Conservation (phyloP, 2,329 filamentous ascomycete species). For the Byssoonygena ceratinophila region DNA sequence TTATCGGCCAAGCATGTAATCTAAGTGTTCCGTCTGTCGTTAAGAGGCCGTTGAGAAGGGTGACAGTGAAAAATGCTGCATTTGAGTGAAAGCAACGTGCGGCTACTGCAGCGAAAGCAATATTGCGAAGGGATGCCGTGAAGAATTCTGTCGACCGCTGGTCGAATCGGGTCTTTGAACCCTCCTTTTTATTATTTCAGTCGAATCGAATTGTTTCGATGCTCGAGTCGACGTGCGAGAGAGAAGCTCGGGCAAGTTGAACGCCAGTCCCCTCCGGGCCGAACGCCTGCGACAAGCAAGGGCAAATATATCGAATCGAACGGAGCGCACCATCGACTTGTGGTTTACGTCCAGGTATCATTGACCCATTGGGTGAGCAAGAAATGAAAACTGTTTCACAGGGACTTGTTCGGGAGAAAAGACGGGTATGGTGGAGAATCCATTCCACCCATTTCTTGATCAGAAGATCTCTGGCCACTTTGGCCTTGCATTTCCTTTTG, state of each 20-base stretch:
- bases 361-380: background rate
- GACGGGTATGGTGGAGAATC: background rate
- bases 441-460: background rate
- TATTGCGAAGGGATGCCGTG: background rate
- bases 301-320: background rate
- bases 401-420: background rate
- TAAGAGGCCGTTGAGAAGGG: background rate
- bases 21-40: background rate
- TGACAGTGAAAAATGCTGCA: background rate
- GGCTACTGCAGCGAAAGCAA: background rate
- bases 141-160: background rate
- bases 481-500: background rate
- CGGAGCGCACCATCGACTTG: background rate
- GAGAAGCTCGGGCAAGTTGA: background rate
- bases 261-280: background rate
- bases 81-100: background rate
- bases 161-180: background rate
- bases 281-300: background rate
- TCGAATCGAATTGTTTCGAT: background rate
- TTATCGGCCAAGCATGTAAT: background rate
- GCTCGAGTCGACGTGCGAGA: background rate
- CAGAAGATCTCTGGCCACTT: background rate
- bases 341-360: background rate
- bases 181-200: background rate
- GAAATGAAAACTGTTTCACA: background rate